Conservation (phyloP, 2,329 filamentous ascomycete genomes). For the Didymosphaeria variabile region DNA sequence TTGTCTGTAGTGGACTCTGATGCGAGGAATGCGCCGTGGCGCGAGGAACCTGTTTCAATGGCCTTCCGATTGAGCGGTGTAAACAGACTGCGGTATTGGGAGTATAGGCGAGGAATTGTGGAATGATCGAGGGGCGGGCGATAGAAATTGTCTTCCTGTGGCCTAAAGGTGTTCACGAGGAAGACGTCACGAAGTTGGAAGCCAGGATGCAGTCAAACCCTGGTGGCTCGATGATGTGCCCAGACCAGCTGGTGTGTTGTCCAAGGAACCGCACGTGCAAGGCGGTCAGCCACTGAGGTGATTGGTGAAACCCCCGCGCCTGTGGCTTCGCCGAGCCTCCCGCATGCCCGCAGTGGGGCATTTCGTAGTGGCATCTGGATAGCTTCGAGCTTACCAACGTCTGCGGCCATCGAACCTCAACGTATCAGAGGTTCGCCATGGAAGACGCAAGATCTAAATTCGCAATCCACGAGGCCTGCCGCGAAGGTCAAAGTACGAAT, state of each 20-base stretch:
- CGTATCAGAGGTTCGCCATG: conserved; percentile 21
- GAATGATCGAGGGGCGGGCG: not conserved
- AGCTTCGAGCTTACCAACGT: not conserved
- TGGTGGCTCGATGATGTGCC: not conserved
- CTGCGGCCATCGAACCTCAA: not conserved
- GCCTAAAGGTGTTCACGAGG: not conserved
- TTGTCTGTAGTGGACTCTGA: conserved; percentile 8
- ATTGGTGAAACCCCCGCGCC: conserved; percentile 9
- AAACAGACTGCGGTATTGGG: conserved; percentile 26
- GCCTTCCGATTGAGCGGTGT: conserved; percentile 16
- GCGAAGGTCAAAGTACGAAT: conserved; percentile 80
- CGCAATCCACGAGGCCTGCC: conserved; percentile 85
- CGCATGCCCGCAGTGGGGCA: conserved; percentile 9
- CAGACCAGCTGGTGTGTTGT: conserved; percentile 14
- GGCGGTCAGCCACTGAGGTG: not conserved
- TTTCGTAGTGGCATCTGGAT: not conserved
- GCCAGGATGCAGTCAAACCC: not conserved
- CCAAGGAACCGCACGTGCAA: conserved; percentile 16
- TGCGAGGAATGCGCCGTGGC: conserved; percentile 30
- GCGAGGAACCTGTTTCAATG: conserved; percentile 20
- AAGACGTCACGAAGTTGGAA: conserved; percentile 11
- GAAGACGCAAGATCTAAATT: conserved; percentile 66
- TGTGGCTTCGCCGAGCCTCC: conserved; percentile 8
- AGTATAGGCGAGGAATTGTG: not conserved
- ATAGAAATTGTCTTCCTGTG: not conserved